Base-by-base conservation (phyloP, 768 basidiomycete species). In the Vishniacozyma victoriae region DNA sequence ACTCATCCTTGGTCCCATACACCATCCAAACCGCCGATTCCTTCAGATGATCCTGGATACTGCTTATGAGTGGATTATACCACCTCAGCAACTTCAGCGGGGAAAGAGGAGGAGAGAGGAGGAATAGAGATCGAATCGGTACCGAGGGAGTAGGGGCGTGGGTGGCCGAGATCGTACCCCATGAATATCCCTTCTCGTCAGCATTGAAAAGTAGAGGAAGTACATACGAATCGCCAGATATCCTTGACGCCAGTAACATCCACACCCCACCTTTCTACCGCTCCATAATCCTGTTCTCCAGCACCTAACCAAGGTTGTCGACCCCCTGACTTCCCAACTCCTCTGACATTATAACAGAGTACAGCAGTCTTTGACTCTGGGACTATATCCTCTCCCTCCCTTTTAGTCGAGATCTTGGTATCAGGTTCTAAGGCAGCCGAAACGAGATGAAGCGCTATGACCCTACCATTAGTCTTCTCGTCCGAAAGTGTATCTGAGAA, bases 151-250 rank as follows among this genome's bases (percentile, higher is more conserved):
- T 22, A 1, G 52, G 53, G 5, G 59, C 58, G 23, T 44, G 47
- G 11, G 51, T 25, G 12, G 58, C 59, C 2, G 57, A 36, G 5
- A 58, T 41, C 13, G 44, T 50, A 13, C 64, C 64, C 58, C 55
- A 63, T 11, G 64, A 67, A 40, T 67, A 67, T 3, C 61, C 64
- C 64, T 67, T 33, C 18, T 11, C 31, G 6, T 26, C 37, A 47
- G 44, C 44, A 23, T 20, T 14, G 35, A 39, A 18, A 13, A 41
- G 24, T 38, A 48, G 5, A 19, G 14, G 19, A 25, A 11, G 11
- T 3, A 52, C 54, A 52, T 41, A 56, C 54, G 20, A 50, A 39
- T 41, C 54, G 36, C 6, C 42, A 41, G n/a, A 46, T 36, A 14
- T 52, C 47, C 18, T 35, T 52, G 4, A 53, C 47, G 15, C 46